phyloP scores from a whole-genome alignment of 352 stramenopile genomes.

The Blastocystis hominis region DNA sequence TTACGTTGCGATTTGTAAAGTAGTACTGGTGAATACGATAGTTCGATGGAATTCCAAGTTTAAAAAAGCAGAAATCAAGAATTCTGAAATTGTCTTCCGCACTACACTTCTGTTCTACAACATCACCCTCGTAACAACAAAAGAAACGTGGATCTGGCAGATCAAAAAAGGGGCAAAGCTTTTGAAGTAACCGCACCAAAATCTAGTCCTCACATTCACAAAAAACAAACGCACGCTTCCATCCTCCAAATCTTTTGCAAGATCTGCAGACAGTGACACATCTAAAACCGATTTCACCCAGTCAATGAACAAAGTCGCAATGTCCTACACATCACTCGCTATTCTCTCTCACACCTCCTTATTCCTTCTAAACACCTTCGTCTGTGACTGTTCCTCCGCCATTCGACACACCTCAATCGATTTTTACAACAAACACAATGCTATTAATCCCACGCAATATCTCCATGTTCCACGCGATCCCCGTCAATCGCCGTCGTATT shows the following conservation, averaged over 20 bases:
- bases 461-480: conserved; percentile 62
- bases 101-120: not conserved
- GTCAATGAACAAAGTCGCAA: conserved; percentile 17
- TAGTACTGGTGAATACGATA: conserved; percentile 42
- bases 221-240: not conserved
- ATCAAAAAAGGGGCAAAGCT: conserved; percentile 13
- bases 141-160: not conserved
- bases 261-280: conserved; percentile 8
- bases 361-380: not conserved
- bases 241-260: conserved; percentile 13
- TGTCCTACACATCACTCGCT: conserved; percentile 6
- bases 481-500: conserved; percentile 66
- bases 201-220: not conserved
- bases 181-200: not conserved
- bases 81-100: not conserved
- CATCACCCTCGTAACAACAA: not conserved
- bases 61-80: not conserved
- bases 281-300: conserved; percentile 33
- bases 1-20: conserved; percentile 40
- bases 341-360: not conserved
- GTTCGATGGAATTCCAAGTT: not conserved
- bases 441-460: conserved; percentile 44
- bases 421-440: not conserved
- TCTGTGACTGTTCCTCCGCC: not conserved
- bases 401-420: not conserved